Percentiles rank a stretch among this genome's conserved stretches.
Conservation (phyloP, 768 basidiomycete genomes). For the Rhodocollybia butyracea region DNA sequence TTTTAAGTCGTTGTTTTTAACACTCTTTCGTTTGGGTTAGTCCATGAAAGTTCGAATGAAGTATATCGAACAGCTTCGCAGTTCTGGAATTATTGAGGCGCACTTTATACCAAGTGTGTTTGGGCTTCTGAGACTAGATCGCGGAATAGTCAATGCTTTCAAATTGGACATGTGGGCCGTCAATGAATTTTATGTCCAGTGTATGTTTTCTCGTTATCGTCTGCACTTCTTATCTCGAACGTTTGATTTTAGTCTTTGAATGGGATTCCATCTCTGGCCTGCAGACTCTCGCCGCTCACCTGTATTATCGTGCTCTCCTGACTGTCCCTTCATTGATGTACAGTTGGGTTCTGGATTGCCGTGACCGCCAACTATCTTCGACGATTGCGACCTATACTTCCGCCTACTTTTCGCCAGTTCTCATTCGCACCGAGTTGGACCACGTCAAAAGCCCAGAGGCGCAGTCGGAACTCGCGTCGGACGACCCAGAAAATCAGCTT, state of each 20-base stretch:
- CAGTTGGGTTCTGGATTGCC: conserved; percentile 81
- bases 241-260: conserved; percentile 50
- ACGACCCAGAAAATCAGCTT: conserved; percentile 71
- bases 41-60: conserved; percentile 82
- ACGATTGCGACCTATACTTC: conserved; percentile 78
- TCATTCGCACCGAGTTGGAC: conserved; percentile 81
- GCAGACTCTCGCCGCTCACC: conserved; percentile 74
- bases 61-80: conserved; percentile 85
- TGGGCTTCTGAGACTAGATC: conserved; percentile 61
- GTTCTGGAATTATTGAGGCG: conserved; percentile 56
- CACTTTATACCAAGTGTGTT: conserved; percentile 75
- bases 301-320: conserved; percentile 85
- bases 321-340: conserved; percentile 84
- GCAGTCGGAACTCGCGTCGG: conserved; percentile 49
- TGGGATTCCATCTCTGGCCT: conserved; percentile 47
- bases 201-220: conserved; percentile 38
- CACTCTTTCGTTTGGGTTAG: conserved; percentile 33
- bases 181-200: conserved; percentile 75
- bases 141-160: conserved; percentile 61
- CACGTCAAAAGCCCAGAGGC: conserved; percentile 58
- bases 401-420: conserved; percentile 81
- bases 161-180: conserved; percentile 85
- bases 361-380: conserved; percentile 83
- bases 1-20: background rate
- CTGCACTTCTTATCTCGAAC: background rate